Conservation (phyloP, 2,329 filamentous ascomycete genomes). For the Leptosphaerulina australis region DNA sequence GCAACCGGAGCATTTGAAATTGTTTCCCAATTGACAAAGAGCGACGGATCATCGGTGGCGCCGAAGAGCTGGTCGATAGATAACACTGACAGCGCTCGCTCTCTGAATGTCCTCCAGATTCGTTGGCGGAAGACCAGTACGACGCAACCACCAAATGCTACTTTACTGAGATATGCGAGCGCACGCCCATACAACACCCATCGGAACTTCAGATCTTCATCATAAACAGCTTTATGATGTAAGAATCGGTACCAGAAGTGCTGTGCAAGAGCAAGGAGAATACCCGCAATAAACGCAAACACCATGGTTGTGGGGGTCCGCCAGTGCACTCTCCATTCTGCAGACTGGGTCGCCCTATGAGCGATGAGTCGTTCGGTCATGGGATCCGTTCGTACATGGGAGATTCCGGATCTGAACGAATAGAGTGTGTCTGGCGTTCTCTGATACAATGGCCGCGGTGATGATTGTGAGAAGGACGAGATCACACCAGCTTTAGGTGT, state of each 20-base stretch:
- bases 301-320: constrained; percentile 39
- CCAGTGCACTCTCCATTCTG: constrained; percentile 47
- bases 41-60: constrained; percentile 42
- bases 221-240: constrained; percentile 32
- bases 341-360: constrained; percentile 39
- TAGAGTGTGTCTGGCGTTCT: constrained; percentile 32
- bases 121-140: constrained; percentile 44
- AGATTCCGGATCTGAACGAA: constrained; percentile 28
- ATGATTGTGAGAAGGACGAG: constrained; percentile 22
- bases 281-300: constrained; percentile 35
- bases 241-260: constrained; percentile 42
- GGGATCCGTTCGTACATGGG: constrained; percentile 36
- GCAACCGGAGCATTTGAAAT: constrained; percentile 37
- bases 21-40: constrained; percentile 44
- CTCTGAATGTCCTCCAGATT: constrained; percentile 45
- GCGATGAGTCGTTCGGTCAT: constrained; percentile 41
- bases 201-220: constrained; percentile 39
- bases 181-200: constrained; percentile 45
- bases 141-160: constrained; percentile 42
- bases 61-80: constrained; percentile 47
- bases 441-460: constrained; percentile 21
- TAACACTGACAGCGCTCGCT: constrained; percentile 40
- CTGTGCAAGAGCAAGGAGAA: constrained; percentile 40
- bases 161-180: constrained; percentile 44
- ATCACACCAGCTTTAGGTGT: constrained; percentile 26